Base-by-base conservation (phyloP, 1,284 basidiomycete species). In the Tilletia horrida region DNA sequence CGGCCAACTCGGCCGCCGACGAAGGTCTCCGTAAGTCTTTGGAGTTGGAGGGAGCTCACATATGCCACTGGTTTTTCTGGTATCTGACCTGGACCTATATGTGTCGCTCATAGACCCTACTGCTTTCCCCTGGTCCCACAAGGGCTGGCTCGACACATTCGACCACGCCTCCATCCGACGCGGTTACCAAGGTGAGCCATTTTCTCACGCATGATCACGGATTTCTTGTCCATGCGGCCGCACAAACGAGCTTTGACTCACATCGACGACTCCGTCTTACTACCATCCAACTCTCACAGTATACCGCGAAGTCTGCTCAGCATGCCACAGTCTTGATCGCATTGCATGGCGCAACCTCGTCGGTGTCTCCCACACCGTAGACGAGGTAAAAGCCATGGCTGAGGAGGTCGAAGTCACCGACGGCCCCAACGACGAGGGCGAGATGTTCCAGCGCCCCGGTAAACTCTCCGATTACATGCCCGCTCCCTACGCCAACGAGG, bases 341-440 rank as follows among this genome's bases (percentile, higher is more conserved):
- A 94, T 98, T 82, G 96, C 96, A 71, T 99, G 96, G 96, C 92
- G 96, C 82, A 99, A 98, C 86, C 86, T 99, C 69, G 96, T 99
- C 76, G 96, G 93, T 82, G 92, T 97, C 68, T 97, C 93, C 45
- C 96, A 98, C 85, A 92, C 90, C 71, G 95, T 87, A 63, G 92
- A 95, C 76, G 95, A 99, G 84, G 87, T 86, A 72, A 92, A 92
- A 84, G 86, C 86, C 9, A 89, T 98, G 90, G 95, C 96, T 43
- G 94, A 95, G 85, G 78, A 81, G 68, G 86, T 95, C 70, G 96
- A 99, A 84, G 98, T 98, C 84, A 87, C 89, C 79, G 96, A 98
- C 82, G 96, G 96, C 65, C 96, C 96, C 65, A 89, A 97, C 83
- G 91, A 91, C 79, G 86, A 91, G 76, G 96, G 96, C 72, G 92